These are phyloP conservation scores for Xylariaceae sp. DNA, from an alignment of 2,329 filamentous ascomycete genomes.

Conservation along the genomic window DNA sequence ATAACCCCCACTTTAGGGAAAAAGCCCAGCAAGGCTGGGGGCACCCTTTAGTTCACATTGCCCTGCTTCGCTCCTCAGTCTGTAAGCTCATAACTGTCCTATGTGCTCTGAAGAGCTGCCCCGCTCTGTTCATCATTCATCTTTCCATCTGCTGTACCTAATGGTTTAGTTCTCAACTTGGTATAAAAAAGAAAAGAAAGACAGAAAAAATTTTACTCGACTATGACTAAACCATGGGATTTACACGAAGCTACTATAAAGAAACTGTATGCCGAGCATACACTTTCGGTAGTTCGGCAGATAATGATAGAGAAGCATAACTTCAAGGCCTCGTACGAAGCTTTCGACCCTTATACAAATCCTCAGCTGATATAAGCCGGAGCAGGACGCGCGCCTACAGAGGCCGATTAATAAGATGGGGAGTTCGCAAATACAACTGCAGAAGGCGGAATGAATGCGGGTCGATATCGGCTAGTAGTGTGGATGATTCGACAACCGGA, in stretches of 20 bases:
- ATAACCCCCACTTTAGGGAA: not conserved
- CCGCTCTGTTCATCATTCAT: not conserved
- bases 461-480: slow-evolving; percentile 12
- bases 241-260: slow-evolving; percentile 34
- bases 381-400: slow-evolving; percentile 53
- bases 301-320: slow-evolving; percentile 39
- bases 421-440: slow-evolving; percentile 54
- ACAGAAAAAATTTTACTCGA: not conserved
- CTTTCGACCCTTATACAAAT: slow-evolving; percentile 35
- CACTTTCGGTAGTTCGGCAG: slow-evolving; percentile 34
- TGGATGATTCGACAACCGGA: slow-evolving; percentile 22
- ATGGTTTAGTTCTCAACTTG: not conserved
- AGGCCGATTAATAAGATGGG: slow-evolving; percentile 54
- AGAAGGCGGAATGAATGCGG: slow-evolving; percentile 32
- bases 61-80: too few relatives aligned
- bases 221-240: slow-evolving; percentile 38
- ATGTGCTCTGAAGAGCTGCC: not conserved
- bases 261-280: slow-evolving; percentile 35
- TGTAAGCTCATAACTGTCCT: not conserved
- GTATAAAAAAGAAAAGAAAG: not conserved
- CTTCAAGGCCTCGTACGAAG: slow-evolving; percentile 50
- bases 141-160: not conserved
- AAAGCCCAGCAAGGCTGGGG: slow-evolving; percentile 18
- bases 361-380: slow-evolving; percentile 8
- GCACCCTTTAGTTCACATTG: too few relatives aligned